phyloP scores from a whole-genome alignment of 805 yeast species.

The Cyberlindnera mrakii region DNA sequence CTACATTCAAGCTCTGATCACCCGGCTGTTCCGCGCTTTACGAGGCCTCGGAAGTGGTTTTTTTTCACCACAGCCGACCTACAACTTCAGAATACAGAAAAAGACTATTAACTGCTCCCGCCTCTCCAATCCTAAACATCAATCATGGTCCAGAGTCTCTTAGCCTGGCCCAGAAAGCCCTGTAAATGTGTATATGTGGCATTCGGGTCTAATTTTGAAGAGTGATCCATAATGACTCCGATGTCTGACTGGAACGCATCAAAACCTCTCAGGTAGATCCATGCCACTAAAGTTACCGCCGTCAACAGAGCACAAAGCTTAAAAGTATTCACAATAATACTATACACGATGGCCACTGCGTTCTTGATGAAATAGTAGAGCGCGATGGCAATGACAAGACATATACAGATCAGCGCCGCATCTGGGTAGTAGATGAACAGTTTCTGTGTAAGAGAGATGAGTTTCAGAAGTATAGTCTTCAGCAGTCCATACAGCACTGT shows the following conservation, averaged over 20 bases:
- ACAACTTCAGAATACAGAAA: too few relatives aligned
- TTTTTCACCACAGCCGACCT: too few relatives aligned
- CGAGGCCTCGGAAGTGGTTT: too few relatives aligned
- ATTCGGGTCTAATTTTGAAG: too few relatives aligned
- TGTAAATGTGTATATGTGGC: too few relatives aligned
- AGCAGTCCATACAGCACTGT: conserved; percentile 5
- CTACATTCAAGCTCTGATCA: too few relatives aligned
- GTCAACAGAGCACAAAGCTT: conserved; percentile 23
- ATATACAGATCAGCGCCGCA: conserved; percentile 18
- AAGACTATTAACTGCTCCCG: too few relatives aligned
- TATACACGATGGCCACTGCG: conserved; percentile 17
- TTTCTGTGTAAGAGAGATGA: conserved; percentile 13
- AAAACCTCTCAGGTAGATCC: conserved; percentile 30
- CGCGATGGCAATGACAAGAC: conserved; percentile 18
- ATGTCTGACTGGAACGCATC: background rate
- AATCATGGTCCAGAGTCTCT: too few relatives aligned
- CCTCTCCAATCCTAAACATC: too few relatives aligned
- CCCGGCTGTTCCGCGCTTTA: too few relatives aligned
- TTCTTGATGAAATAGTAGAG: conserved; percentile 26
- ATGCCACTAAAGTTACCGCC: conserved; percentile 14
- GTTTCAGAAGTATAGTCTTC: background rate
- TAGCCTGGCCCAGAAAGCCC: too few relatives aligned
- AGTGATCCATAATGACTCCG: too few relatives aligned
- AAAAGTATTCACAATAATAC: conserved; percentile 18
- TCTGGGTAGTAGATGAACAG: conserved; percentile 28